A percentile compares a stretch with the other conserved stretches of the same genome.
Conservation (phyloP, 768 basidiomycete species). For the Panellus pusillus region DNA sequence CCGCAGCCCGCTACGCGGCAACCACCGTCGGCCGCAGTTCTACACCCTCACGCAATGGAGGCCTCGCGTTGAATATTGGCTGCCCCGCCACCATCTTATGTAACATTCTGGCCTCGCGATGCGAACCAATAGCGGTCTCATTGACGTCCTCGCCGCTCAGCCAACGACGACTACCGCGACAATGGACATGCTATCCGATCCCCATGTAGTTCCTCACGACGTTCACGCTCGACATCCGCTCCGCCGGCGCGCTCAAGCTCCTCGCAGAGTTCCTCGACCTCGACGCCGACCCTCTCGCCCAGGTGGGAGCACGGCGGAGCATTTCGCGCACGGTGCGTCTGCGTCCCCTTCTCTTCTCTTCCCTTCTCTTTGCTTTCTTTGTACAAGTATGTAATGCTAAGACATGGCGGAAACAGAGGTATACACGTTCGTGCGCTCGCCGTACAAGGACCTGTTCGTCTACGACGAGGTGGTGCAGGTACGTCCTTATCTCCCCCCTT, state of each 20-base stretch:
- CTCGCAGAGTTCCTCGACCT: conserved; percentile 89
- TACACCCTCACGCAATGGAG: too few relatives aligned
- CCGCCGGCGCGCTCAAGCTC: conserved; percentile 80
- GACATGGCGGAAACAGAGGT: conserved; percentile 62
- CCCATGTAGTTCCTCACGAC: conserved; percentile 83
- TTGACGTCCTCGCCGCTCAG: too few relatives aligned
- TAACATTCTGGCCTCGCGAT: too few relatives aligned
- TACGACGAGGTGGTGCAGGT: conserved; percentile 88
- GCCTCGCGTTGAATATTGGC: too few relatives aligned
- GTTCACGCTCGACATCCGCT: conserved; percentile 89
- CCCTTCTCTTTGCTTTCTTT: not conserved
- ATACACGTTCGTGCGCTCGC: conserved; percentile 86
- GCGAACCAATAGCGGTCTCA: too few relatives aligned
- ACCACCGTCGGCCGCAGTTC: too few relatives aligned
- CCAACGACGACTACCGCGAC: too few relatives aligned
- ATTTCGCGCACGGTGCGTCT: conserved; percentile 90
- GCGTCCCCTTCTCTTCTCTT: too few relatives aligned
- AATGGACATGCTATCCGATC: too few relatives aligned
- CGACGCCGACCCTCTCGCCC: conserved; percentile 60
- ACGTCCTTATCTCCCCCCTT: conserved; percentile 19
- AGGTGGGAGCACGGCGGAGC: conserved; percentile 76
- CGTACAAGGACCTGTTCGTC: conserved; percentile 77
- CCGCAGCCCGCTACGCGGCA: too few relatives aligned
- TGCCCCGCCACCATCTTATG: too few relatives aligned
- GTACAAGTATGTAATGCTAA: too few relatives aligned